Percentiles rank a stretch among this genome's conserved stretches.
Conservation (phyloP, 1,284 basidiomycete genomes). For the Apiotrichum montevideense region DNA sequence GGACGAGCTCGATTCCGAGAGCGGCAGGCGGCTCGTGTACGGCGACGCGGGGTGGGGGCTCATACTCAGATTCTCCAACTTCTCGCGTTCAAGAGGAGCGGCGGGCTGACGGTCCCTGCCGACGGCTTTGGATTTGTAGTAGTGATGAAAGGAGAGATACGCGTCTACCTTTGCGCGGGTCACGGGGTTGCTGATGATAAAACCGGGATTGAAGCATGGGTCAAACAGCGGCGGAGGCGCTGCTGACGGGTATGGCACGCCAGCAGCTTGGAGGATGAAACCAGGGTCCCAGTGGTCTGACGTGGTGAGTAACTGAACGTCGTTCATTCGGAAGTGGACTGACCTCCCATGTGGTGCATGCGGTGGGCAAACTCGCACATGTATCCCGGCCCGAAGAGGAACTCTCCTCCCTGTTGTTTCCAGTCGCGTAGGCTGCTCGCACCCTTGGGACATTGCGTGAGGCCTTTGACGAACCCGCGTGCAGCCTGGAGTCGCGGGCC, state of each 20-base stretch:
- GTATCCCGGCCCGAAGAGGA: constrained; percentile 34
- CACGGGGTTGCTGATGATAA: neutral
- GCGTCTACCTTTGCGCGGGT: neutral
- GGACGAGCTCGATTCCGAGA: neutral
- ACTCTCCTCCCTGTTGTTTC: constrained; percentile 46
- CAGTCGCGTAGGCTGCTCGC: constrained; percentile 30
- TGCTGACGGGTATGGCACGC: neutral
- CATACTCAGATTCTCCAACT: neutral
- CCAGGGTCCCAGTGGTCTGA: neutral
- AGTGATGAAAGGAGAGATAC: neutral
- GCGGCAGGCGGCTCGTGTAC: neutral
- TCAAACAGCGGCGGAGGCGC: neutral
- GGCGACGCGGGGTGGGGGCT: neutral
- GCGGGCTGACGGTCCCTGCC: neutral
- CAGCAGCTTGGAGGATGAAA: neutral
- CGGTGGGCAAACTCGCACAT: constrained; percentile 44
- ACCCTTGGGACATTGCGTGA: constrained; percentile 28
- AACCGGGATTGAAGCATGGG: neutral
- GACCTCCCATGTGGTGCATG: constrained; percentile 23
- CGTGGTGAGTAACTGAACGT: too few relatives aligned
- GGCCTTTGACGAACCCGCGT: constrained; percentile 34
- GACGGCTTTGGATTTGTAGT: neutral
- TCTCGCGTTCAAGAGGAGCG: neutral
- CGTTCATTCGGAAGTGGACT: neutral
- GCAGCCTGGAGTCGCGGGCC: neutral